A percentile compares a stretch with the other conserved stretches of the same genome.
phyloP scores from a whole-genome alignment of 768 basidiomycete genomes.

The Arthromyces matolae region DNA sequence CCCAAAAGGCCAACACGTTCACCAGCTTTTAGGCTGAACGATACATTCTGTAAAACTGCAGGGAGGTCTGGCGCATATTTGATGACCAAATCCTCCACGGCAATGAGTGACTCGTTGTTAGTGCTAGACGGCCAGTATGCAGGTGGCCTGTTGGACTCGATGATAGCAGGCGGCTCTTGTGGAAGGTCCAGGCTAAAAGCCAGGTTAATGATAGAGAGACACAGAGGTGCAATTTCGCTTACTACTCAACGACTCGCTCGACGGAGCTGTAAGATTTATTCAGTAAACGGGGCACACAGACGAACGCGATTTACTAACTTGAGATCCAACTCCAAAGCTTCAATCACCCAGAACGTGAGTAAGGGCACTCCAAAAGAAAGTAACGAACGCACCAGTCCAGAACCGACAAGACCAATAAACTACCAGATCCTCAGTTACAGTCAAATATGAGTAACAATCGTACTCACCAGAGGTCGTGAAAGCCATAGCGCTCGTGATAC shows the following conservation, averaged over 20 bases:
- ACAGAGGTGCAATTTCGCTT: conserved; percentile 8
- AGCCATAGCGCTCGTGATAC: conserved; percentile 69
- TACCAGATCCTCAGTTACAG: conserved; percentile 6
- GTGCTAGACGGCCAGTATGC: conserved; percentile 91
- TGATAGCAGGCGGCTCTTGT: conserved; percentile 76
- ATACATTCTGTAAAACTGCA: conserved; percentile 69
- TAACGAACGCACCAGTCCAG: conserved; percentile 34
- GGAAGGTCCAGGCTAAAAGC: conserved; percentile 61
- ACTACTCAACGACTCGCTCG: conserved; percentile 89
- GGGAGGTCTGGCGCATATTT: conserved; percentile 86
- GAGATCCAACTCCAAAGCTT: conserved; percentile 66
- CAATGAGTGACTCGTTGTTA: conserved; percentile 52
- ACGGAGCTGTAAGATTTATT: conserved; percentile 56
- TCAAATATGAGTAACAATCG: neutral
- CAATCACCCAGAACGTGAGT: conserved; percentile 6
- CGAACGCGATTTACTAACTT: conserved; percentile 47
- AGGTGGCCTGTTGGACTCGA: conserved; percentile 73
- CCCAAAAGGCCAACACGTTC: conserved; percentile 81
- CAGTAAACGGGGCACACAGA: neutral
- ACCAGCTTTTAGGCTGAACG: conserved; percentile 65
- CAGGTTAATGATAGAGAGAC: neutral
- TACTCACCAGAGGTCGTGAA: conserved; percentile 41
- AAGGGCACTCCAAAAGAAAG: neutral
- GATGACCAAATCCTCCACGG: conserved; percentile 71
- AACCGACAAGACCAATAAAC: conserved; percentile 54